A percentile compares a stretch with the other conserved stretches of the same genome.
These are phyloP conservation scores for Hypoxylon sp. DNA, from an alignment of 2,329 filamentous ascomycete genomes.

Conservation along the genomic window DNA sequence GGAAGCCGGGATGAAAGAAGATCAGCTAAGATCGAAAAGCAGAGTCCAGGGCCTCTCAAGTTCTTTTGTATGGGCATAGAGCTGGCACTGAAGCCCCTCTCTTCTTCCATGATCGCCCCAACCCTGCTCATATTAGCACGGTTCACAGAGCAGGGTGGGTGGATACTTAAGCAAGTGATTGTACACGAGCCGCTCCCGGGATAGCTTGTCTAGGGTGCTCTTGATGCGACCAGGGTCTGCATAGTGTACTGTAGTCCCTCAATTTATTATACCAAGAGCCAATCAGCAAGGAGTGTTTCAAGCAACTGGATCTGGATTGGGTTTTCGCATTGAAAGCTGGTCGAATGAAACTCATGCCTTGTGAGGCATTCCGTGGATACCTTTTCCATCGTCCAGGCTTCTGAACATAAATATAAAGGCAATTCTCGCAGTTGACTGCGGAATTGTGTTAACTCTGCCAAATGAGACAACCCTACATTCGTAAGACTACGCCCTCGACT, in stretches of 20 bases:
- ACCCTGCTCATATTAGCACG: conserved; percentile 35
- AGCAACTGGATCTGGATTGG: conserved; percentile 29
- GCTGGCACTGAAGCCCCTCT: conserved; percentile 27
- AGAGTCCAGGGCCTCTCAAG: conserved; percentile 31
- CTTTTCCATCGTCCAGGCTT: conserved; percentile 12
- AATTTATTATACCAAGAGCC: conserved; percentile 41
- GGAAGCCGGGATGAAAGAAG: conserved; percentile 38
- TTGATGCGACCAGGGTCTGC: conserved; percentile 43
- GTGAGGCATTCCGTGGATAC: conserved; percentile 23
- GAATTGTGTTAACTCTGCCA: background rate
- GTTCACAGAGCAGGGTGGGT: conserved; percentile 29
- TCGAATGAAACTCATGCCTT: conserved; percentile 38
- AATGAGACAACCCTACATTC: background rate
- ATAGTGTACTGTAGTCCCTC: conserved; percentile 46
- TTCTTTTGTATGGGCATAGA: conserved; percentile 38
- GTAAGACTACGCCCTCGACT: conserved; percentile 3
- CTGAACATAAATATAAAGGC: conserved; percentile 9
- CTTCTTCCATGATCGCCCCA: conserved; percentile 39
- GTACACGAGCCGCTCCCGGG: conserved; percentile 44
- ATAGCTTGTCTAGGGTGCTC: conserved; percentile 44
- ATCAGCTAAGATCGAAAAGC: conserved; percentile 37
- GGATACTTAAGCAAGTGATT: conserved; percentile 41
- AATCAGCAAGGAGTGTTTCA: conserved; percentile 39
- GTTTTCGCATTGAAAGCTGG: conserved; percentile 37
- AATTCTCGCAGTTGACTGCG: conserved; percentile 1